These are phyloP conservation scores for Oryza glaberrima DNA, from an alignment of 176 grass and related monocot species.

Conservation along the genomic window DNA sequence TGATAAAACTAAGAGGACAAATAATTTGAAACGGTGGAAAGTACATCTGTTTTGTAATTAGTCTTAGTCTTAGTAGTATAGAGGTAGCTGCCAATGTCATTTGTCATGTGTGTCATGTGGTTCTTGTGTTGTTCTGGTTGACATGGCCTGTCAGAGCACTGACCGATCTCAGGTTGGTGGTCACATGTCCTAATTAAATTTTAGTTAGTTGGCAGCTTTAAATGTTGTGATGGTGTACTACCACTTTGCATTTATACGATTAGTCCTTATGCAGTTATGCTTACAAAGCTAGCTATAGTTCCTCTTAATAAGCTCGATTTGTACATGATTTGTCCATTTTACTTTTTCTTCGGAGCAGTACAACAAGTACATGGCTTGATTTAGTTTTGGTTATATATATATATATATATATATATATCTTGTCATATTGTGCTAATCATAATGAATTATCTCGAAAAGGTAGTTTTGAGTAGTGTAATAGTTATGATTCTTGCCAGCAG, in stretches of 20 bases:
- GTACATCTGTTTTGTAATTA: neutral
- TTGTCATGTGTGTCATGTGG: constrained; percentile 40
- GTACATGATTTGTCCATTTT: neutral
- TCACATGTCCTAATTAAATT: constrained; percentile 14
- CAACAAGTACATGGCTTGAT: constrained; percentile 1
- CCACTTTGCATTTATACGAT: constrained; percentile 3
- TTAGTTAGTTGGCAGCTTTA: constrained; percentile 33
- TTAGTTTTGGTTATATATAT: neutral
- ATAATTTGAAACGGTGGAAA: too few relatives aligned
- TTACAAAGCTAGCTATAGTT: neutral
- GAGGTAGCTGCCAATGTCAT: neutral
- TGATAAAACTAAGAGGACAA: too few relatives aligned
- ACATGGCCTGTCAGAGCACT: constrained; percentile 29
- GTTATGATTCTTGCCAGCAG: constrained; percentile 24
- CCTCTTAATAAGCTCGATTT: neutral
- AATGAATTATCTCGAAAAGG: neutral
- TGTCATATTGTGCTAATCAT: constrained; percentile 5
- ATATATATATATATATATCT: neutral
- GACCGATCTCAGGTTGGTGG: constrained; percentile 32
- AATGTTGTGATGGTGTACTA: constrained; percentile 13
- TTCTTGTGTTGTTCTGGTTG: constrained; percentile 40
- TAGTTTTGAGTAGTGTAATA: neutral
- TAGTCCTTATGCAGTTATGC: neutral
- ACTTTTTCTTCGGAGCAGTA: constrained; percentile 9
- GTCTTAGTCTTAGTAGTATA: neutral